These are phyloP conservation scores for Pyrus communis DNA, from an alignment of 306 rosid genomes.

Conservation along the genomic window DNA sequence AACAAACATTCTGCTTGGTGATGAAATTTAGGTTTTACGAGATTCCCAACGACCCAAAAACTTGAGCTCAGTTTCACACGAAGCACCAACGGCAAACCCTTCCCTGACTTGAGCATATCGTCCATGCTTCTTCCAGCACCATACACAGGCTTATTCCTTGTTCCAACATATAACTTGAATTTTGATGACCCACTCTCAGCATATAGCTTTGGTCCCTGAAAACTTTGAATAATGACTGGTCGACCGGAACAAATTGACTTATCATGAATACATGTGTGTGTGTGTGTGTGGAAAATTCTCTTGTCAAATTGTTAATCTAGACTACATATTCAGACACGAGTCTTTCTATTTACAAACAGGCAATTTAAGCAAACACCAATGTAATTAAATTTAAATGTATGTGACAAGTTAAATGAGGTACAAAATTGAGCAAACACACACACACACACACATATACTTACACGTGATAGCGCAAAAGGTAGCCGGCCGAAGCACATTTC, in stretches of 20 bases:
- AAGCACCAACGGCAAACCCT: constrained; percentile 46
- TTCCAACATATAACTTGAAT: constrained; percentile 36
- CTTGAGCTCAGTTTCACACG: constrained; percentile 33
- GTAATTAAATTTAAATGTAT: neutral
- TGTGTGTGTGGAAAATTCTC: too few species aligned
- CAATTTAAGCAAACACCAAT: neutral
- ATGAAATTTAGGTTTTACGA: constrained; percentile 48
- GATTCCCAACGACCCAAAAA: constrained; percentile 42
- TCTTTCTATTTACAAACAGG: neutral
- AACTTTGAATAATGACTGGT: neutral
- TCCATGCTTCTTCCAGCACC: constrained; percentile 93
- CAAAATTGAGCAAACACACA: neutral
- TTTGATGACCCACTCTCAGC: constrained; percentile 61
- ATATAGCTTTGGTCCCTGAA: constrained; percentile 49
- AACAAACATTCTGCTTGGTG: constrained; percentile 50
- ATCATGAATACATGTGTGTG: neutral
- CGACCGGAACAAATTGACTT: neutral
- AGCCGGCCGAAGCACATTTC: constrained; percentile 58
- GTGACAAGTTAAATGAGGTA: neutral
- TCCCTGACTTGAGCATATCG: constrained; percentile 62
- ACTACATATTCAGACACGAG: neutral
- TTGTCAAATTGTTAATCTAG: neutral
- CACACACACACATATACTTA: constrained; percentile 12
- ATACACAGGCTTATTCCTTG: constrained; percentile 58
- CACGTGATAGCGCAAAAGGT: constrained; percentile 56